phyloP scores from a whole-genome alignment of 2,329 filamentous ascomycete species.

The Cladophialophora yegresii region DNA sequence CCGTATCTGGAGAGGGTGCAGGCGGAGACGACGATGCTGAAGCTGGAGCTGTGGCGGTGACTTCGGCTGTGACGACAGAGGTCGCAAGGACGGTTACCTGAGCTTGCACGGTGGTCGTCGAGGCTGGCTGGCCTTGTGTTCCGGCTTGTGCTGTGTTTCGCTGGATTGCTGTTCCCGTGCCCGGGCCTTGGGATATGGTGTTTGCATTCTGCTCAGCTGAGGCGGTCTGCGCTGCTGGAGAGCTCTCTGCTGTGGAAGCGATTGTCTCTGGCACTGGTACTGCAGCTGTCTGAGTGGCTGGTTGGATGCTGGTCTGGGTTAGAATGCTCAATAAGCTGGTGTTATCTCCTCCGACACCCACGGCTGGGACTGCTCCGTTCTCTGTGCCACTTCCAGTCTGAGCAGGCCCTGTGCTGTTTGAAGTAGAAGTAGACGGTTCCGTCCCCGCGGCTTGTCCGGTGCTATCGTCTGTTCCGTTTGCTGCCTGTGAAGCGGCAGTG shows the following conservation, averaged over 20 bases:
- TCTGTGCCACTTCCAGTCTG: constrained; percentile 23
- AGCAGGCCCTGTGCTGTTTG: not conserved
- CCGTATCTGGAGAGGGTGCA: not conserved
- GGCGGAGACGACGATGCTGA: not conserved
- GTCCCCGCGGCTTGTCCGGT: not conserved
- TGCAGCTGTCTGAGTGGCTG: constrained; percentile 3
- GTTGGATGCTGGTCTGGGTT: constrained; percentile 20
- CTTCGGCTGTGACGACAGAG: constrained; percentile 19
- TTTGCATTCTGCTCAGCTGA: not conserved
- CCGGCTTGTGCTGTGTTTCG: constrained; percentile 7
- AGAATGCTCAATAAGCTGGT: constrained; percentile 29
- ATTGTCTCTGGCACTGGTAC: not conserved
- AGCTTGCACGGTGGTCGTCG: constrained; percentile 21
- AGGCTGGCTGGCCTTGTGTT: constrained; percentile 7
- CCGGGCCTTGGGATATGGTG: not conserved
- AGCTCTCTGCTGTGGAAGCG: not conserved
- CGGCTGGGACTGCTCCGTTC: constrained; percentile 32
- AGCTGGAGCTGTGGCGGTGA: constrained; percentile 12
- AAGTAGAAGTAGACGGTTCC: not conserved
- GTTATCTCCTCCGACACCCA: constrained; percentile 29
- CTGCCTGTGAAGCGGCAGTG: not conserved
- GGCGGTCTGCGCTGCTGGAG: not conserved
- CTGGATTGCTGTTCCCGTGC: constrained; percentile 15
- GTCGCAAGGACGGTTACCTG: constrained; percentile 26
- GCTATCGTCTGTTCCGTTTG: not conserved